Evolutionary conservation across 2,329 filamentous ascomycete species (phyloP).

Genomic region (Herpotrichia juniperi): DNA sequence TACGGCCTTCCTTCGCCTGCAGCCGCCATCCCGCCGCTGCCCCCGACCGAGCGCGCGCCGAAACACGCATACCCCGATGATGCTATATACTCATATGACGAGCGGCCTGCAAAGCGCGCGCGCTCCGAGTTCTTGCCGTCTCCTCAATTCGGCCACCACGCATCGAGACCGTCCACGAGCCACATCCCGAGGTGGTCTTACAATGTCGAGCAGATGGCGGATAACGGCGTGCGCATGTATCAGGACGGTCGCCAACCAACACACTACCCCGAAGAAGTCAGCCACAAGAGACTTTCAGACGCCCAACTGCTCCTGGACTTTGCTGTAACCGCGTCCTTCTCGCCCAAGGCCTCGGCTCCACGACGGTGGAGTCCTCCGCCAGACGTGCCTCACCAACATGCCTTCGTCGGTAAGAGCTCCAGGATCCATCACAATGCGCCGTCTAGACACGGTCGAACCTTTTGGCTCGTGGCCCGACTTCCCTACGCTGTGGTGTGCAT

Average conservation of each 20-base stretch:
- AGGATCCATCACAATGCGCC: background rate
- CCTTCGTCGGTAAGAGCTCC: conserved; percentile 2
- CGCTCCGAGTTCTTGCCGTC: conserved; percentile 63
- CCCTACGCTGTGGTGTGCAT: background rate
- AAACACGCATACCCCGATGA: conserved; percentile 24
- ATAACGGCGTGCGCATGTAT: conserved; percentile 40
- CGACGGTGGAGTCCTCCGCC: conserved; percentile 36
- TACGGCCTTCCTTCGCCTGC: conserved; percentile 27
- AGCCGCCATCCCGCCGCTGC: conserved; percentile 19
- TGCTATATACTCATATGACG: conserved; percentile 29
- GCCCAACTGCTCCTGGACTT: conserved; percentile 55
- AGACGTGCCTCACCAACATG: conserved; percentile 8
- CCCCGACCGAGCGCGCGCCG: conserved; percentile 26
- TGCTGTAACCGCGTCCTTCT: conserved; percentile 36
- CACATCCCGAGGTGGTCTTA: conserved; percentile 49
- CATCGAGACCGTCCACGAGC: conserved; percentile 55
- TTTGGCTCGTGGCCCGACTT: conserved; percentile 2
- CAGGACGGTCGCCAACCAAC: conserved; percentile 19
- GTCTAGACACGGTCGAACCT: conserved; percentile 1
- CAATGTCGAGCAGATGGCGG: conserved; percentile 47
- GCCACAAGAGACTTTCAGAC: conserved; percentile 47
- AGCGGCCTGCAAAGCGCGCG: conserved; percentile 65
- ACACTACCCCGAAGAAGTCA: conserved; percentile 37
- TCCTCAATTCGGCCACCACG: conserved; percentile 41
- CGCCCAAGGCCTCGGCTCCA: conserved; percentile 31